Base-by-base conservation (phyloP, 2,329 filamentous ascomycete genomes). In the Cadophora luteo-olivacea region DNA sequence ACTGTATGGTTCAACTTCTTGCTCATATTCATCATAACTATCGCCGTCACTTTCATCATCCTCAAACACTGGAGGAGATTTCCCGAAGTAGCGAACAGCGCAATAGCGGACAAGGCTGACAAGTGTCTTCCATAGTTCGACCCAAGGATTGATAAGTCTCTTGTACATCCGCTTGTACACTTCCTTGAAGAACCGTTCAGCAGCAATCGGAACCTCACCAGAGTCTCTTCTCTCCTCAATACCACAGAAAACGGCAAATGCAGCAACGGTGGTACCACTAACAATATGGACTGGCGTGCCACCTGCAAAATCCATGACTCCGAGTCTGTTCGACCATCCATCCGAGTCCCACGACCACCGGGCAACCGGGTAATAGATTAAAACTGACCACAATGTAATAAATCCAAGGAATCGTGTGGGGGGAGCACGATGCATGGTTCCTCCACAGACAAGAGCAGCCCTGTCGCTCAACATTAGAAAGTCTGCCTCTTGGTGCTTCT, bases 261-360 rank as follows among this genome's bases (percentile, higher is more conserved):
- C 93, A 67, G 97, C 85, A 7, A 93, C 93, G 22, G 93, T 92
- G 45, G 87, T 87, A 58, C 93, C 93, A 6, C 92, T 94, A 1
- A 92, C 84, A 74, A 97, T 95, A 78, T 97, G 93, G 57, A 97
- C 93, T 0, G 93, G 93, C 2, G 92, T 72, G 69, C 71, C 71
- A 29, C 73, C 73, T 29, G 73, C 73, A 51, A 75, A 75, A 54
- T 75, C 73, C n/a, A 74, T 64, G 16, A 68, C 70, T 9, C 73
- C 73, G 65, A 72, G 67, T 54, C 72, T 70, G 66, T 68, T 72
- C 22, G 68, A 88, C 93, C 93, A 97, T 25, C 93, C 93, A 41
- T 83, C 82, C 0, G 91, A 82, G 78, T 97, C 97, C 93, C 93
- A 97, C 6, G 92, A 96, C 93, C 93, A 97, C 85, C 92, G 97